Evolutionary conservation across 2,329 filamentous ascomycete genomes (phyloP), one percentile per base, ranked within the genome.

Genomic region (Conoideocrella luteorostrata): DNA sequence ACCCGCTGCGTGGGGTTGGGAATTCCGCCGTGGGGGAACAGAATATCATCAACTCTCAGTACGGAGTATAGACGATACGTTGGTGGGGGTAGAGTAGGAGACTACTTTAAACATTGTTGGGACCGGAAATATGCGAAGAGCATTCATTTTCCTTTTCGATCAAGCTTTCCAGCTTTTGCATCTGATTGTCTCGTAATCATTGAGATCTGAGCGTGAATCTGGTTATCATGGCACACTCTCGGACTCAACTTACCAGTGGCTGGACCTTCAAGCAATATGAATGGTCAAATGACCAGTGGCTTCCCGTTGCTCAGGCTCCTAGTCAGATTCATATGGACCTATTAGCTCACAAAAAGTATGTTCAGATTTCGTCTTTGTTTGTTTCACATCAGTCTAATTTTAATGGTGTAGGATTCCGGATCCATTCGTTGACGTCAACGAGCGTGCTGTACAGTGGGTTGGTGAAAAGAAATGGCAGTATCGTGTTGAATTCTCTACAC

Each of bases 391-490:
- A 13, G 13, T 28, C 26, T 28, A 28, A 28, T 3, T 21, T 18
- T 20, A 6, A 4, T 15, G 28, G 15, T 7, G 9, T 18, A 68
- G 65, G 26, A 75, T 77, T 39, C 60, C 65, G 5, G 73, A 84
- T 53, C 79, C 79, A 0, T 82, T 78, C 52, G 56, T 78, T 15
- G 75, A 79, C 43, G 69, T 78, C 49, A 83, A 84, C 52, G 80
- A 84, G 54, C 60, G 78, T 9, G 66, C 70, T 7, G 72, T 72
- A 3, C 69, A 74, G 53, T 84, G 80, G 77, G 71, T 84, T 24
- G 77, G 73, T n/a, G 75, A 82, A 43, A 75, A 75, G 51, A 64
- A 67, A 44, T 84, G 80, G 80, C 65, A 68, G 1, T 84, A 84
- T 56, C 67, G 66, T 7, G 44, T 47, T 70, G 66, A 18, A 6